Base-by-base conservation (phyloP, 306 rosid genomes). In the Potentilla sterilis region DNA sequence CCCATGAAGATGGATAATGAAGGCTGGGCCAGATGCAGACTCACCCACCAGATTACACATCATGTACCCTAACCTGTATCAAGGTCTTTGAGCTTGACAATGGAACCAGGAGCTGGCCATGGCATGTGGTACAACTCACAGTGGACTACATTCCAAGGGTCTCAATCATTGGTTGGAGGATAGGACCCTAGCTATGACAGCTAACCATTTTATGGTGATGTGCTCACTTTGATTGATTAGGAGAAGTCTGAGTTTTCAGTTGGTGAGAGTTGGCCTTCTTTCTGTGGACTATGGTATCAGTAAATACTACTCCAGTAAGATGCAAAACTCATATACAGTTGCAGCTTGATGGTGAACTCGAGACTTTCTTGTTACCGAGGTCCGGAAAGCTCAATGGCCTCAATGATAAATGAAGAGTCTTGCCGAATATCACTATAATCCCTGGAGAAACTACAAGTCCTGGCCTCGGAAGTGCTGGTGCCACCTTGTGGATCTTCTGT, bases 301-400 rank as follows among this genome's bases (percentile, higher is more conserved):
- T 43, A 55, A 72, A n/a, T 46, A 21, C 52, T 15, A 54, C 59
- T 64, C 40, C 42, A 72, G 34, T 28, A 61, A 44, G 46, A 65
- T 46, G 77, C 83, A 87, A 79, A 78, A 82, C 65, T 83, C 79
- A 83, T 83, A 76, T 77, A 83, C 92, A 82, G 48, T 75, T 76
- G 64, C 72, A 72, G 58, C 68, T 55, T 46, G 21, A 76, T 43
- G 61, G 68, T 75, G 47, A 57, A 35, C 42, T 38, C 68, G 72
- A 58, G 72, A n/a, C 49, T 21, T 52, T 9, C 75, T 21, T 76
- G 83, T 88, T 78, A 95, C 51, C 97, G 80, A 70, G 99, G 99
- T 82, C 99, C 97, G 16, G 99, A 95, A 75, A 95, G 97, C 70
- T 95, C 97, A 80, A 95, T 92, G 73, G 97, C 93, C 88, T 95